Evolutionary conservation across 441 rosid species (phyloP), one percentile per base, ranked within the genome.

Genomic region (Gossypium schwendimanii): DNA sequence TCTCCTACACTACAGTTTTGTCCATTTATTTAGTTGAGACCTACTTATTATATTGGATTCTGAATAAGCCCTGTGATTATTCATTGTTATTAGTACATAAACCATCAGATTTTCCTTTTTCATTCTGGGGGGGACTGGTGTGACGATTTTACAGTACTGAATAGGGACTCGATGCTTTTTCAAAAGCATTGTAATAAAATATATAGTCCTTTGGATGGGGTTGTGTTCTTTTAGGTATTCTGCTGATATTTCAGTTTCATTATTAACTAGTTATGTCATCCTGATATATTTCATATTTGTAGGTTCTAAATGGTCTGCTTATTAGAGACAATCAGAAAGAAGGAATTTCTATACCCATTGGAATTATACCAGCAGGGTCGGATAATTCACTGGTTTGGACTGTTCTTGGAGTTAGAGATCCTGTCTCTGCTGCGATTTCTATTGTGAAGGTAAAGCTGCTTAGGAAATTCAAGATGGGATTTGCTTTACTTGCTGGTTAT

Each of bases 361-460:
- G 99, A 76, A 93, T 95, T 74, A 91, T 93, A 79, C 99, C 99
- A 44, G 99, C 98, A 71, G 99, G 99, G 62, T 95, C 99, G 47
- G 98, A 95, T 80, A 95, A 95, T 87, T 95, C 99, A 47, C 86
- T 95, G 58, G 95, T 90, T 83, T 95, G 97, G 99, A 95, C 97
- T 74, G 99, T 95, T 73, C 85, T 95, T 78, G 98, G 99, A 74
- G 96, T 93, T 73, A 84, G 96, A 81, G 99, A 95, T 87, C 98
- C 99, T 64, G 78, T 91, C 77, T 91, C 98, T 78, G 98, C 99
- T 76, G 95, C 99, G 23, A 77, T 93, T 62, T 81, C 99, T 77
- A 95, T 95, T 54, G 94, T 95, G 69, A 95, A 95, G 98, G 99
- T 93, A 84, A 66, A 28, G 26, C 63, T 54, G 52, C 64, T 64